Base-by-base conservation (phyloP, 345 rosid species). In the Linum usitatissimum region DNA sequence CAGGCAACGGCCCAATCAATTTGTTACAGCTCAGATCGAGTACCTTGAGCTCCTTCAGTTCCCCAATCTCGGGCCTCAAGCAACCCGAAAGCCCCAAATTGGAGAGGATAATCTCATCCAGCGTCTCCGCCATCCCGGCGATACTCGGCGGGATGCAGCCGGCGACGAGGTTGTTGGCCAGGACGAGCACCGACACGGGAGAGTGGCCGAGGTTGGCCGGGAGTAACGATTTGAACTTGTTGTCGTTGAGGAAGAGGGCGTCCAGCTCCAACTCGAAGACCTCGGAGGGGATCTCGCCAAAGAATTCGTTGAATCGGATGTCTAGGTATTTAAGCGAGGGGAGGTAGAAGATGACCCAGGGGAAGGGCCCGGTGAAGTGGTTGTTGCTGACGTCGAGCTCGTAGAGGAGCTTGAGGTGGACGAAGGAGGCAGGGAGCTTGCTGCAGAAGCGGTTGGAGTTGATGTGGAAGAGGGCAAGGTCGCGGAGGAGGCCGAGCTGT, bases 331-430 rank as follows among this genome's bases (percentile, higher is more conserved):
- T 91, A 58, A 91, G 79, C 0, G 92, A 82, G 39, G 90, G 88
- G 14, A 88, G 68, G 42, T 62, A 57, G 30, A 88, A 78, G 63
- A 91, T 53, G 18, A 85, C 87, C 0, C 66, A 60, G 30, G 98
- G 96, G 63, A 91, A 88, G 68, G 68, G 57, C 2, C 95, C 96
- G 34, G 64, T 62, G 54, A 91, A 79, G 59, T 70, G 74, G 68
- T 91, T 91, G 78, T 85, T 88, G 70, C 98, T 86, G 9, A 86
- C 67, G 64, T 91, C 98, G 30, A 91, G 82, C 68, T 91, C 98
- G 6, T 59, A 68, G 17, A 88, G 90, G 57, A 78, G 70, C n/a
- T 21, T 62, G 65, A 88, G 83, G 18, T 76, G 5, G 17, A 63
- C 62, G 38, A 91, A 74, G 60, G 81, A 57, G 17, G 63, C 55